phyloP scores from a whole-genome alignment of 768 basidiomycete species.

The Rossbeevera mucosa region DNA sequence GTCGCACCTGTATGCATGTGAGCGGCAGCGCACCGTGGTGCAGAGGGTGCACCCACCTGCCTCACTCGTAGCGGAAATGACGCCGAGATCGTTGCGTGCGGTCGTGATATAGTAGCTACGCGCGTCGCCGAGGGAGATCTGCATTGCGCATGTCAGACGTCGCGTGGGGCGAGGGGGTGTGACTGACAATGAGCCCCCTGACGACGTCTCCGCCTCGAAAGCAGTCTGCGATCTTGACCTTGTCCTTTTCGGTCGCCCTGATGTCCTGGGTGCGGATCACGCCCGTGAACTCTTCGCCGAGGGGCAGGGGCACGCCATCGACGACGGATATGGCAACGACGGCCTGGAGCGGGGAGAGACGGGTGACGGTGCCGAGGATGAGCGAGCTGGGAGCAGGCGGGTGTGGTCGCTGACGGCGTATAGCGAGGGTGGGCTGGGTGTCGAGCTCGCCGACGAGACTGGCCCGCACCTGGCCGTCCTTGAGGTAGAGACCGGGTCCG shows the following conservation, averaged over 20 bases:
- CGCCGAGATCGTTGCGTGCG: conserved; percentile 84
- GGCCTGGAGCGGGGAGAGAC: conserved; percentile 81
- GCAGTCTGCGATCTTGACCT: conserved; percentile 83
- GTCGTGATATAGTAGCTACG: conserved; percentile 91
- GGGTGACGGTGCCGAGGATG: conserved; percentile 76
- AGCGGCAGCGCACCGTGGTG: neutral
- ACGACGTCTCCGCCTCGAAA: conserved; percentile 92
- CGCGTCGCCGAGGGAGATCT: conserved; percentile 92
- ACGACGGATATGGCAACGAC: conserved; percentile 80
- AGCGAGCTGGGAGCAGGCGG: conserved; percentile 73
- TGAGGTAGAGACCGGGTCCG: conserved; percentile 63
- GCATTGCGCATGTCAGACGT: conserved; percentile 4
- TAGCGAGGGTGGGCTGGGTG: conserved; percentile 48
- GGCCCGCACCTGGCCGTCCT: conserved; percentile 61
- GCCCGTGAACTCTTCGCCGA: conserved; percentile 84
- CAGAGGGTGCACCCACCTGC: conserved; percentile 35
- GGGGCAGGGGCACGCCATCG: conserved; percentile 76
- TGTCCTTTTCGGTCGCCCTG: conserved; percentile 85
- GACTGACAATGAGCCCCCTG: conserved; percentile 74
- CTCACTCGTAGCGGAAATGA: conserved; percentile 87
- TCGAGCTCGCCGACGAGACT: conserved; percentile 64
- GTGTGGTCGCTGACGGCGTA: conserved; percentile 63
- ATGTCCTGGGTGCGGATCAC: conserved; percentile 88
- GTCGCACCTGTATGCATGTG: conserved; percentile 52
- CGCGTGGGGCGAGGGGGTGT: neutral